Base-by-base conservation (phyloP, 2,329 filamentous ascomycete genomes). In the Paecilomyces fulvus region DNA sequence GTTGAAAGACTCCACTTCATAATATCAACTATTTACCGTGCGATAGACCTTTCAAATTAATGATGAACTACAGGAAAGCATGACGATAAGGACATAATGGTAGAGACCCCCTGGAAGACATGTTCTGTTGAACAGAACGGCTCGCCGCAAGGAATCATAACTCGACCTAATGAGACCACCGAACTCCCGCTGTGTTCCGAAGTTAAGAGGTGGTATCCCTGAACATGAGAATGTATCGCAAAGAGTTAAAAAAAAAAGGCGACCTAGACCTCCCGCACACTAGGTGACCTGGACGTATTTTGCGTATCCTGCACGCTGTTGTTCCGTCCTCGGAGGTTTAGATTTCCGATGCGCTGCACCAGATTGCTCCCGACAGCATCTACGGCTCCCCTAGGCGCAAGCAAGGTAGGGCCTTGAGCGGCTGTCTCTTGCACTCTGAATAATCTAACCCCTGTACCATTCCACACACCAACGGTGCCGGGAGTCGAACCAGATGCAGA, bases 381-480 rank as follows among this genome's bases (percentile, higher is more conserved):
- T 2, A 96, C 92, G 0, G 92, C 92, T 0, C 92, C 92, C 58
- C 91, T 83, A 0, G 94, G 94, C 31, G 88, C 90, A 23, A 90
- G 84, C 59, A 99, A 73, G 11, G 86, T 90, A 3, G 92, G 91
- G 0, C 92, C 88, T 62, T 88, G 81, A 1, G 89, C 82, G 1
- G 87, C 88, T 14, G 88, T 89, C 68, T 95, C 89, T 70, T 95
- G 90, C 2, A 96, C 91, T 52, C 85, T 86, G 75, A 99, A 99
- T 12, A 99, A 78, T 68, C 87, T 88, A 70, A 99, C 90, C 1
- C 80, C 79, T 0, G 94, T 97, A 33, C 90, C 89, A 67, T 92
- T 96, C 92, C 94, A 99, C 1, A 96, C 86, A 7, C 94, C 92
- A 30, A 92, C 89, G 1, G 89, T 92, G 30, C 92, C 92, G 68